Evolutionary conservation across 306 rosid genomes (phyloP), one percentile per base, ranked within the genome.

Genomic region (Quercus dentata): DNA sequence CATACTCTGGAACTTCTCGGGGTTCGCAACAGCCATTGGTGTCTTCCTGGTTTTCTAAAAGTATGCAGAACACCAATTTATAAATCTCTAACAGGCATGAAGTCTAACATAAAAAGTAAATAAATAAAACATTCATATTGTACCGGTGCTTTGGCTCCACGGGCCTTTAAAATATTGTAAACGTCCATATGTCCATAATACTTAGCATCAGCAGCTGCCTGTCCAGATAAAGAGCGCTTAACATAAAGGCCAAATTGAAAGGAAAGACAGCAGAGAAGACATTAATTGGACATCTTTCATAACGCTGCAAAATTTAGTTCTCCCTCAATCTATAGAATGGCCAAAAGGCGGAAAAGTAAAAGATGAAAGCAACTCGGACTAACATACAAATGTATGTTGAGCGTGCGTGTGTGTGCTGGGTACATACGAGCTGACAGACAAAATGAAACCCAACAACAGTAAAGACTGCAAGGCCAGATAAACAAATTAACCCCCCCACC

Each of bases 1-100:
- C 99, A 72, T 96, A 96, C 83, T 96, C 99, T 1, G 99, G 99
- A 85, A 96, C 97, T 87, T 96, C 99, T 75, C 97, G 91, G 99
- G 98, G 90, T 96, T 93, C 9, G 97, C 93, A 78, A 96, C 99
- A 12, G 93, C 73, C 99, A 96, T 96, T 23, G 99, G 99, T 9
- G 99, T 96, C 86, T 87, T 96, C 90, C 90, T 91, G 83, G 82
- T 75, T 89, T 93, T 96, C 99, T 96, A 77, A 69, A 77, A 69
- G 33, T 56, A 28, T 30, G 69, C 74, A 88, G 56, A 77, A 86
- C 2, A 27, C 28, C 51, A 65, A 77, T 35, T 69, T 76, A 73
- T 73, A 76, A 86, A 54, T 19, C 78, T 25, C 78, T 23, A 5
- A 49, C 52, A 59, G 69, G 25, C 38, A 62, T 41, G 2, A 9